Percentiles rank a stretch among this genome's conserved stretches.
These are phyloP conservation scores for Linnemannia schmuckeri DNA, from an alignment of 192 early-diverging fungal genomes.

Conservation along the genomic window DNA sequence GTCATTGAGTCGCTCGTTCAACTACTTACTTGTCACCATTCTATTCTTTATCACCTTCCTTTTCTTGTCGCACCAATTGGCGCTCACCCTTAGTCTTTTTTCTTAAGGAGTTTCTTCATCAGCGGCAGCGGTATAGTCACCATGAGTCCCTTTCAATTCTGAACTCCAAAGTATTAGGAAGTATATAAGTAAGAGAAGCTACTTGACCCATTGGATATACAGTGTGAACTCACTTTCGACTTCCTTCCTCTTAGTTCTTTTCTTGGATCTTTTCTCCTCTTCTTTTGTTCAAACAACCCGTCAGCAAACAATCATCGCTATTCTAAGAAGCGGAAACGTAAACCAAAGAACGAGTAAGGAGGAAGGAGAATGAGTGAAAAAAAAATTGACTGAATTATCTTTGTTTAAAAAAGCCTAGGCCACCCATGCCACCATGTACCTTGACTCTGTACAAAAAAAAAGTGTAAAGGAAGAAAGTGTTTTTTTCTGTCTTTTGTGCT, in stretches of 20 bases:
- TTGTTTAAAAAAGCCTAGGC: background rate
- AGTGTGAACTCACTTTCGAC: background rate
- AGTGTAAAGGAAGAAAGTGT: background rate
- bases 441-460: background rate
- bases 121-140: background rate
- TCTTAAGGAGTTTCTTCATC: background rate
- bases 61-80: background rate
- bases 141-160: background rate
- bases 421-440: background rate
- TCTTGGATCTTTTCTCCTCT: background rate
- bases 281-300: background rate
- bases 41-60: background rate
- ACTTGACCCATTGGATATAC: background rate
- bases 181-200: background rate
- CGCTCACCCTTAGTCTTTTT: background rate
- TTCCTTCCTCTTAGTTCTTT: background rate
- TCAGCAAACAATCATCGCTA: background rate
- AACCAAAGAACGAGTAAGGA: background rate
- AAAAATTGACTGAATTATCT: background rate
- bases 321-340: background rate
- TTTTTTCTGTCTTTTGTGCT: background rate
- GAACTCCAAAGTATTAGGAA: background rate
- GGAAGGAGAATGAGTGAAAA: background rate
- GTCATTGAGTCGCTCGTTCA: background rate
- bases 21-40: background rate